These are phyloP conservation scores for Lasiosphaeriaceae sp. DNA, from an alignment of 495 filamentous ascomycete genomes.

Conservation along the genomic window DNA sequence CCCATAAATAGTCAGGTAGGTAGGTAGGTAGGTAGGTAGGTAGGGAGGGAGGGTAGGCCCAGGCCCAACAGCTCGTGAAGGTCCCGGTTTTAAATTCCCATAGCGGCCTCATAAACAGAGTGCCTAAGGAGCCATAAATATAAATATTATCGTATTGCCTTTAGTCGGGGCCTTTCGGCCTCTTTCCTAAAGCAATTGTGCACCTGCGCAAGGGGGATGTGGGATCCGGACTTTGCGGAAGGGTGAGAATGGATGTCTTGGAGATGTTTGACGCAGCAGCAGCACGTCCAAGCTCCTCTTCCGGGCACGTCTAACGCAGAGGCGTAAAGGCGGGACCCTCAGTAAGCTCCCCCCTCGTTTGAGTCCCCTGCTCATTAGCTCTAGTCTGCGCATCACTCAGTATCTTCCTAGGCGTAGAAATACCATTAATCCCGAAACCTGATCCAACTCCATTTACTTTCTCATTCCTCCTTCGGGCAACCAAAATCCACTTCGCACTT, in stretches of 20 bases:
- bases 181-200: no score
- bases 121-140: no score
- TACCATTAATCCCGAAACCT: conserved; percentile 33
- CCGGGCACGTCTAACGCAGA: conserved; percentile 18
- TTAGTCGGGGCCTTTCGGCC: no score
- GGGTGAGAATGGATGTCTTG: conserved; percentile 1
- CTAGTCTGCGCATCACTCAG: conserved; percentile 28
- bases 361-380: conserved; percentile 22
- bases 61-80: no score
- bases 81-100: no score
- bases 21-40: no score
- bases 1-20: no score
- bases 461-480: conserved; percentile 16
- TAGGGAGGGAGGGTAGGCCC: no score
- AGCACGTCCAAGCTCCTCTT: conserved; percentile 10
- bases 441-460: conserved; percentile 21
- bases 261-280: background rate
- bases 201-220: no score
- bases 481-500: conserved; percentile 2
- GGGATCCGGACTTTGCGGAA: background rate
- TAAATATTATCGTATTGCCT: no score
- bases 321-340: conserved; percentile 20
- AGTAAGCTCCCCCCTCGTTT: conserved; percentile 37
- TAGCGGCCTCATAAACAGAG: no score
- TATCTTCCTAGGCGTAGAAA: conserved; percentile 24